phyloP scores from a whole-genome alignment of 345 rosid species.

The Trapa bicornis region DNA sequence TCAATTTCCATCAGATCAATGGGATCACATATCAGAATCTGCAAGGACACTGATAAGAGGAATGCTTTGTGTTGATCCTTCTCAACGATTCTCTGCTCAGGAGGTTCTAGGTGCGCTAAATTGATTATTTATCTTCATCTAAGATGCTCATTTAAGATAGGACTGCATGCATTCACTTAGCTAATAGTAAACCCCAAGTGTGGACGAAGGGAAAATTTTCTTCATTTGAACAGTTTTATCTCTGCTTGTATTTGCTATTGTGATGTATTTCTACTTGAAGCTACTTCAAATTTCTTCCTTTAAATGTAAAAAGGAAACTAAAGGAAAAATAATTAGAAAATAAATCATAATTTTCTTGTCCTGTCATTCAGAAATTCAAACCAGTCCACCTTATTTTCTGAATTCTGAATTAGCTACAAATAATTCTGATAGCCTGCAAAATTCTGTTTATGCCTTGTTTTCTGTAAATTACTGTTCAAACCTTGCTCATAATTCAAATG shows the following conservation, averaged over 20 bases:
- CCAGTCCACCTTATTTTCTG: not conserved
- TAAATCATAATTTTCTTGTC: not conserved
- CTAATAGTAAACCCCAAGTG: too few relatives aligned
- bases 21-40: constrained; percentile 42
- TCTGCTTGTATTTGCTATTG: too few relatives aligned
- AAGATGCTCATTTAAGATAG: not conserved
- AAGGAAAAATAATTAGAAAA: not conserved
- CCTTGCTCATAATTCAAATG: not conserved
- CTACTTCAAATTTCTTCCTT: not conserved
- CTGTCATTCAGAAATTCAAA: not conserved
- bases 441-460: not conserved
- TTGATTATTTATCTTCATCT: constrained; percentile 1
- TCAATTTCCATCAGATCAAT: constrained; percentile 42
- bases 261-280: too few relatives aligned
- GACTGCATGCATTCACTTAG: too few relatives aligned
- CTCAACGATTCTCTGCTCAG: constrained; percentile 32
- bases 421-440: not conserved
- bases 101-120: constrained; percentile 49
- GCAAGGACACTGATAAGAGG: constrained; percentile 42
- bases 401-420: not conserved
- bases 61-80: constrained; percentile 47
- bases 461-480: not conserved
- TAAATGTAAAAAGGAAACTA: not conserved
- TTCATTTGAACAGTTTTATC: too few relatives aligned
- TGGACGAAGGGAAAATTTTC: too few relatives aligned